Evolutionary conservation across 495 filamentous ascomycete species (phyloP).

Genomic region (Immersiella caudata): DNA sequence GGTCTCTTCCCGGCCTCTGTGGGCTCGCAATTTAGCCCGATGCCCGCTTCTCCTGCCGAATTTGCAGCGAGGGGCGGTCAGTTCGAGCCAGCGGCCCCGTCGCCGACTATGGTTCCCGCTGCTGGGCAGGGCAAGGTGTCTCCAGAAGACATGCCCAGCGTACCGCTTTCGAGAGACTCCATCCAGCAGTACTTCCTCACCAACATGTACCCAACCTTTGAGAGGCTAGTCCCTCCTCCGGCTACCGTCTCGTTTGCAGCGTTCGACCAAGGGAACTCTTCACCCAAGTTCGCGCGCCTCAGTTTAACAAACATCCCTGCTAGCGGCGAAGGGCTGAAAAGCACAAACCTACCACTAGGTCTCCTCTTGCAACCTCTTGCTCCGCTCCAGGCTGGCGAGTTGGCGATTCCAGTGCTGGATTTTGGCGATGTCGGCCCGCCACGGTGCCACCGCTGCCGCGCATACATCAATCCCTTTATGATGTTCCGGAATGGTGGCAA

Average conservation of each 20-base stretch:
- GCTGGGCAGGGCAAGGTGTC: conserved; percentile 78
- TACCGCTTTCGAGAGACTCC: conserved; percentile 81
- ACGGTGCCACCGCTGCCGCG: conserved; percentile 87
- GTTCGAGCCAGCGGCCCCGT: conserved; percentile 33
- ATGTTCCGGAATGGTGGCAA: conserved; percentile 91
- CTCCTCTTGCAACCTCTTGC: conserved; percentile 90
- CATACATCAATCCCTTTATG: conserved; percentile 99
- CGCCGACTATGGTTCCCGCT: conserved; percentile 41
- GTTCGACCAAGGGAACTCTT: conserved; percentile 94
- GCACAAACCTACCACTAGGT: conserved; percentile 82
- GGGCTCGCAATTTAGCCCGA: conserved; percentile 61
- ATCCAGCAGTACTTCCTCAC: conserved; percentile 80
- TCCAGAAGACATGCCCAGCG: conserved; percentile 90
- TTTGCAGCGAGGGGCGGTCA: conserved; percentile 57
- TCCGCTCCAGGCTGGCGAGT: conserved; percentile 78
- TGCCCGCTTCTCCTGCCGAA: conserved; percentile 54
- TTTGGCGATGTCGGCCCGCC: conserved; percentile 93
- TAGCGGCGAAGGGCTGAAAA: conserved; percentile 73
- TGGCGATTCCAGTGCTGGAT: conserved; percentile 87
- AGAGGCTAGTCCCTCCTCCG: conserved; percentile 85
- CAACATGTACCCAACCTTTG: conserved; percentile 92
- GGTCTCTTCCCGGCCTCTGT: conserved; percentile 64
- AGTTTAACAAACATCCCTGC: conserved; percentile 91
- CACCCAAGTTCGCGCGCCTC: conserved; percentile 88
- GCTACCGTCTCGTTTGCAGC: conserved; percentile 89